These are phyloP conservation scores for Drechslerella dactyloides DNA, from an alignment of 2,329 filamentous ascomycete species.

Conservation along the genomic window DNA sequence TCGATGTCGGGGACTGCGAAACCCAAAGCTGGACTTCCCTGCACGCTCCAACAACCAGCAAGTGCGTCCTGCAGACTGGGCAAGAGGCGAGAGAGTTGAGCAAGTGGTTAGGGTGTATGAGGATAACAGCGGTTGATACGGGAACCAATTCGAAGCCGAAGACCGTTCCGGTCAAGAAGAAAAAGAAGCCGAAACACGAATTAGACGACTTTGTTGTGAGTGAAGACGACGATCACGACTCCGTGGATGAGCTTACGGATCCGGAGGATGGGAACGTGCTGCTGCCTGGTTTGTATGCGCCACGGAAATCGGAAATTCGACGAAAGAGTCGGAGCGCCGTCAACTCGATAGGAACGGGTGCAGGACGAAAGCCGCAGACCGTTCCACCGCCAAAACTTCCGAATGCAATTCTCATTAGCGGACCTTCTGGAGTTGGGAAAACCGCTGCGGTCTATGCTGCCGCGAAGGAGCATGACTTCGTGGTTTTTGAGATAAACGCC, in stretches of 20 bases:
- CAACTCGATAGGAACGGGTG: conserved; percentile 13
- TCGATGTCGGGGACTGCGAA: conserved; percentile 80
- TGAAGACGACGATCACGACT: conserved; percentile 74
- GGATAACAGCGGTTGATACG: conserved; percentile 76
- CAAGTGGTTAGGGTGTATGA: conserved; percentile 80
- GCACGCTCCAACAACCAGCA: conserved; percentile 74
- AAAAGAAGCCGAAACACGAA: conserved; percentile 69
- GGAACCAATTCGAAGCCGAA: conserved; percentile 60
- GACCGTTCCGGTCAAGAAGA: conserved; percentile 53
- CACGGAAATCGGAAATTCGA: conserved; percentile 62
- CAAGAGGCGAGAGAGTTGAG: conserved; percentile 73
- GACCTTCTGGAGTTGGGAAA: conserved; percentile 88
- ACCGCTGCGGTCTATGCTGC: conserved; percentile 90
- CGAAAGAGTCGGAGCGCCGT: conserved; percentile 53
- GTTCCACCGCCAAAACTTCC: conserved; percentile 63
- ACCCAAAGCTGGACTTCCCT: conserved; percentile 78
- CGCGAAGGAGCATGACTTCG: conserved; percentile 88
- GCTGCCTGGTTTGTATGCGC: conserved; percentile 58
- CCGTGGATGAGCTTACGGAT: conserved; percentile 73
- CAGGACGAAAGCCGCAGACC: conserved; percentile 55
- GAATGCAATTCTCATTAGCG: conserved; percentile 87
- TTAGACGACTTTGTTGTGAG: conserved; percentile 80
- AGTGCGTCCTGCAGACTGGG: conserved; percentile 76
- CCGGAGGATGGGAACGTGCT: conserved; percentile 62
- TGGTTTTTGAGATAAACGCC: conserved; percentile 92